Percentiles rank a stretch among this genome's conserved stretches.
These are phyloP conservation scores for Cryphonectria nitschkei DNA, from an alignment of 2,329 filamentous ascomycete species.

Conservation along the genomic window DNA sequence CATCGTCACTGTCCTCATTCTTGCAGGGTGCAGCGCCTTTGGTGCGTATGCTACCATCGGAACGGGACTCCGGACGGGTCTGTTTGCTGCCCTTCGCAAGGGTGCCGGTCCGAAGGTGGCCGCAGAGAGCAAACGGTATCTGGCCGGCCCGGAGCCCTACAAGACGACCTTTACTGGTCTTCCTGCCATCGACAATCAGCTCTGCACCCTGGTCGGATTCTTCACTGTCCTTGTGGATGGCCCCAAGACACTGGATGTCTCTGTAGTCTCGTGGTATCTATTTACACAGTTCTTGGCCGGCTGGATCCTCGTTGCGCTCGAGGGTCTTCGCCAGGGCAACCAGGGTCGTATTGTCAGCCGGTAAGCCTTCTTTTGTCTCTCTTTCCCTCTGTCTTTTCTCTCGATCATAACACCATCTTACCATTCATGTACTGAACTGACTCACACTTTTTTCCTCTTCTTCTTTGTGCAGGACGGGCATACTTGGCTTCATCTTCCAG, in stretches of 20 bases:
- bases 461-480: conserved; percentile 27
- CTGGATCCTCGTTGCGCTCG: conserved; percentile 29
- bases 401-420: no score
- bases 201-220: conserved; percentile 24
- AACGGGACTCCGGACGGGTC: conserved; percentile 7
- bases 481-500: conserved; percentile 31
- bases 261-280: conserved; percentile 27
- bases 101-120: conserved; percentile 4
- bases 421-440: no score
- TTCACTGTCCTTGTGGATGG: conserved; percentile 29
- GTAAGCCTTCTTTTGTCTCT: conserved; percentile 22
- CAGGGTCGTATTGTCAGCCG: conserved; percentile 29
- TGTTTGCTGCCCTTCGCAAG: conserved; percentile 14
- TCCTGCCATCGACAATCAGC: conserved; percentile 18
- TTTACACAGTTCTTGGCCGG: conserved; percentile 29
- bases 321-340: conserved; percentile 31
- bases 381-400: neutral
- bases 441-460: neutral
- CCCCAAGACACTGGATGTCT: conserved; percentile 25
- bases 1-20: conserved; percentile 10
- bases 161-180: conserved; percentile 28
- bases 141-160: conserved; percentile 24
- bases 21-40: conserved; percentile 22
- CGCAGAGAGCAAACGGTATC: conserved; percentile 13
- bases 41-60: conserved; percentile 27